These are phyloP conservation scores for Plasmodium sp. DNA, from an alignment of 169 alveolate species.

Conservation along the genomic window DNA sequence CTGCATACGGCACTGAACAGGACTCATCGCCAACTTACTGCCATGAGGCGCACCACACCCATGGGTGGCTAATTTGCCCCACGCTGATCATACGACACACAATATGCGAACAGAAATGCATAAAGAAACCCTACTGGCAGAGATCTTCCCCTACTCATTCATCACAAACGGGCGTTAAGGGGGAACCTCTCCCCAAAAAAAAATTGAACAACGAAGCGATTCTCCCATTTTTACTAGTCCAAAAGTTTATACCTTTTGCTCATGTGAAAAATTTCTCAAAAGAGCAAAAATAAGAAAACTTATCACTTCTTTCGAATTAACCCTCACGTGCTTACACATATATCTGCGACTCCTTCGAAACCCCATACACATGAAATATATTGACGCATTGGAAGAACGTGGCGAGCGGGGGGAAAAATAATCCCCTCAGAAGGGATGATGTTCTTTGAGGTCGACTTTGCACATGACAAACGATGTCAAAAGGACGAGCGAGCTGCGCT, in stretches of 20 bases:
- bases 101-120: neutral
- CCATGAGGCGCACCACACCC: neutral
- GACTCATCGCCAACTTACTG: neutral
- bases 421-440: neutral
- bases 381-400: neutral
- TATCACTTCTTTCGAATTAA: neutral
- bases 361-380: neutral
- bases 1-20: neutral
- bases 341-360: neutral
- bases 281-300: neutral
- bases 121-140: neutral
- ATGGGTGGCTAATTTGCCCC: neutral
- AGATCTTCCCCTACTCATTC: neutral
- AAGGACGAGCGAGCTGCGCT: neutral
- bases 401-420: neutral
- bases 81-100: neutral
- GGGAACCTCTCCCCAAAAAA: neutral
- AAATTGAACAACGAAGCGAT: neutral
- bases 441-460: neutral
- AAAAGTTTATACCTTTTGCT: neutral
- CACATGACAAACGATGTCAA: neutral
- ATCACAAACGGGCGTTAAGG: neutral
- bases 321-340: neutral
- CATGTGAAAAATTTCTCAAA: neutral
- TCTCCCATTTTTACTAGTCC: neutral